These are phyloP conservation scores for Phlebiopsis flavidoalba DNA, from an alignment of 768 basidiomycete genomes.

Conservation along the genomic window DNA sequence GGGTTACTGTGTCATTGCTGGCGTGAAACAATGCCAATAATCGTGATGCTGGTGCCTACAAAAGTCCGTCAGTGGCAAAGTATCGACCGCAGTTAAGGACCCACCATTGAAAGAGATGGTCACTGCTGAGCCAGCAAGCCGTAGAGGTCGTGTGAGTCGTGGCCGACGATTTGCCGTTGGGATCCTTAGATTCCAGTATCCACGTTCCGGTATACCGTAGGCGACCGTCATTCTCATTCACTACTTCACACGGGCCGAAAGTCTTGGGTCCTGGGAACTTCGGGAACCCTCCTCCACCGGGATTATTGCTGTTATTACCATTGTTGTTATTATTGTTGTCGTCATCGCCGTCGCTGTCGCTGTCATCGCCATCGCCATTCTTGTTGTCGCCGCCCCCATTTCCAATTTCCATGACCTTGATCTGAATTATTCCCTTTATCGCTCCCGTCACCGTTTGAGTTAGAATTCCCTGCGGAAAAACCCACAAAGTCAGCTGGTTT, in stretches of 20 bases:
- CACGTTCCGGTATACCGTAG: conserved; percentile 13
- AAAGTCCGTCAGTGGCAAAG: background rate
- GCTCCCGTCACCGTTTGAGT: background rate
- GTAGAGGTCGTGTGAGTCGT: conserved; percentile 12
- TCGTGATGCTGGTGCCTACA: conserved; percentile 41
- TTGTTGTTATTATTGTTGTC: background rate
- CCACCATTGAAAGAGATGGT: conserved; percentile 13
- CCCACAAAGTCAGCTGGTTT: background rate
- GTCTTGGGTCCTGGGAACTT: background rate
- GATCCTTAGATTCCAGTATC: conserved; percentile 12
- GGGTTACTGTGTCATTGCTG: conserved; percentile 24
- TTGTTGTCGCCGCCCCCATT: conserved; percentile 1
- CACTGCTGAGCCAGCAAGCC: conserved; percentile 9
- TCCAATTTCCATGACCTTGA: background rate
- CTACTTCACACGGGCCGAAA: conserved; percentile 3
- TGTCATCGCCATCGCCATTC: background rate
- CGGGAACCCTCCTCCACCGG: background rate
- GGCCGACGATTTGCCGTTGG: conserved; percentile 1
- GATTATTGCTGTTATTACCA: background rate
- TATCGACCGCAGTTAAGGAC: background rate
- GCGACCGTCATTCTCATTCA: conserved; percentile 15
- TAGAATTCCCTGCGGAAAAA: background rate
- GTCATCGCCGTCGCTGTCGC: background rate
- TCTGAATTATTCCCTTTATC: background rate
- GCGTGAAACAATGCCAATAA: conserved; percentile 36